A percentile compares a stretch with the other conserved stretches of the same genome.
Evolutionary conservation across 371 early-diverging fungal species (phyloP).

Genomic region (Sanchytrium tribonematis): DNA sequence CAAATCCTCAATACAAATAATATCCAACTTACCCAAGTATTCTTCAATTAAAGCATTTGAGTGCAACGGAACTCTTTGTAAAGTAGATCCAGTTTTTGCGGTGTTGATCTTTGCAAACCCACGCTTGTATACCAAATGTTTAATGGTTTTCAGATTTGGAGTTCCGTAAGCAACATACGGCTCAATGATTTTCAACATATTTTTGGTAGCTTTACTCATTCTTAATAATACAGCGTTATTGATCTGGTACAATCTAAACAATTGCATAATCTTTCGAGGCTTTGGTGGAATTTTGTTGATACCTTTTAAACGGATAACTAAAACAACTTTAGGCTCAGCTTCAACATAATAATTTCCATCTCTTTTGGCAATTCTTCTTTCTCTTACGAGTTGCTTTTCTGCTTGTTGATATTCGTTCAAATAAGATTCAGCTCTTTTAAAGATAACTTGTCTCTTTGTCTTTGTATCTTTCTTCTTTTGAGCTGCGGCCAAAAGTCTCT

Average conservation of each 20-base stretch:
- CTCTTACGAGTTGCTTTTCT: slow-evolving; percentile 62
- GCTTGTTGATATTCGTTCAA: slow-evolving; percentile 68
- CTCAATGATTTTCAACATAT: slow-evolving; percentile 91
- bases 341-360: slow-evolving; percentile 77
- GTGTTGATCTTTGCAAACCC: slow-evolving; percentile 91
- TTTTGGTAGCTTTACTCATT: slow-evolving; percentile 89
- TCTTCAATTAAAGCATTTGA: slow-evolving; percentile 88
- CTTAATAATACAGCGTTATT: slow-evolving; percentile 96
- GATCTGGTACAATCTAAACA: slow-evolving; percentile 93
- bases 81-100: no score
- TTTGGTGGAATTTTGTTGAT: slow-evolving; percentile 97
- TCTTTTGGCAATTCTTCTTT: slow-evolving; percentile 68
- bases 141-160: slow-evolving; percentile 93
- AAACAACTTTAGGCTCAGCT: slow-evolving; percentile 86
- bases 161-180: slow-evolving; percentile 90
- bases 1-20: slow-evolving; percentile 95
- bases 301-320: slow-evolving; percentile 80
- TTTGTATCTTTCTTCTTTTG: slow-evolving; percentile 46
- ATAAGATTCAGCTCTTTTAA: slow-evolving; percentile 83
- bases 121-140: slow-evolving; percentile 98
- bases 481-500: slow-evolving; percentile 30
- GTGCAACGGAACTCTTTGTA: slow-evolving; percentile 81
- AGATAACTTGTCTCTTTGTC: slow-evolving; percentile 64
- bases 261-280: slow-evolving; percentile 95
- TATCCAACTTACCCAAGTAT: slow-evolving; percentile 74